phyloP scores from a whole-genome alignment of 768 basidiomycete genomes.

The Mycena belliarum region DNA sequence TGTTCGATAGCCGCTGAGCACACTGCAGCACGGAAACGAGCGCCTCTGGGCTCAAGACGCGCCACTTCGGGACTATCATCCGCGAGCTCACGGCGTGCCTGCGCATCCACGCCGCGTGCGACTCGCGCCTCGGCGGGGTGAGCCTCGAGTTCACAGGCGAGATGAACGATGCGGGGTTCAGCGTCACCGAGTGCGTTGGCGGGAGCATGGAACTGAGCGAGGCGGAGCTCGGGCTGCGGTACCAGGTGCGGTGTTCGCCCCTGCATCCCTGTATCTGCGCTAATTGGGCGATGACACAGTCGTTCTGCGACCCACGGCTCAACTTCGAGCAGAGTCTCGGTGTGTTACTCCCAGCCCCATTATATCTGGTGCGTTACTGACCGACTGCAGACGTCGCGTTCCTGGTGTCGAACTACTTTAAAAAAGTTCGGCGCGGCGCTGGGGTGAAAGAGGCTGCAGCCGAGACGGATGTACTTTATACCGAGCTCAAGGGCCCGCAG shows the following conservation, averaged over 20 bases:
- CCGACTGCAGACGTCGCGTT: constrained; percentile 73
- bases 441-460: constrained; percentile 26
- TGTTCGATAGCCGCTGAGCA: neutral
- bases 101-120: constrained; percentile 70
- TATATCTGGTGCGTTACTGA: too few relatives aligned
- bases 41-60: constrained; percentile 80
- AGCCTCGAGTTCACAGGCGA: constrained; percentile 94
- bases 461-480: constrained; percentile 36
- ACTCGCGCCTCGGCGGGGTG: constrained; percentile 80
- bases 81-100: constrained; percentile 82
- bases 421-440: constrained; percentile 54
- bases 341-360: constrained; percentile 34
- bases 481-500: too few relatives aligned
- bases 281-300: constrained; percentile 37
- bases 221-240: constrained; percentile 86
- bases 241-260: constrained; percentile 56
- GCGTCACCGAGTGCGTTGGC: constrained; percentile 95
- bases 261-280: too few relatives aligned
- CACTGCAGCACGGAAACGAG: constrained; percentile 81
- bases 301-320: constrained; percentile 91
- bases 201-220: constrained; percentile 95
- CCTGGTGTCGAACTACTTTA: constrained; percentile 79
- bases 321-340: constrained; percentile 96
- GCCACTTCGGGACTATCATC: constrained; percentile 87
- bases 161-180: constrained; percentile 85